A percentile compares a stretch with the other conserved stretches of the same genome.
Conservation (phyloP, 2,329 filamentous ascomycete genomes). For the Immersiporthe knoxdaviesiana region DNA sequence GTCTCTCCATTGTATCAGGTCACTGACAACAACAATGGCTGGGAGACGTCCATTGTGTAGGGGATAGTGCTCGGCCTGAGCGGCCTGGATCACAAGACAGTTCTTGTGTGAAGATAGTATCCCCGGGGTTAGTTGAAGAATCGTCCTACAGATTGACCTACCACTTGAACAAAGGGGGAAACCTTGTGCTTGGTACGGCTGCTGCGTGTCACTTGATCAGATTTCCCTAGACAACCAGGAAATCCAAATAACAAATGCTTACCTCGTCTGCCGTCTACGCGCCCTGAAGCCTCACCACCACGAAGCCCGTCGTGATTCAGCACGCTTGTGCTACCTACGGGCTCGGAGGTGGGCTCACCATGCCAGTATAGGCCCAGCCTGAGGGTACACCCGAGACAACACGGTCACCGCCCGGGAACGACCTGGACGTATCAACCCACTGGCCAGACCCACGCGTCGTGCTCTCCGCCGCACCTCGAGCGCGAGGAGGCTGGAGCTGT, state of each 20-base stretch:
- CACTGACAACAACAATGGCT: background rate
- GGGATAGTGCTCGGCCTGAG: background rate
- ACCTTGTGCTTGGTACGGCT: background rate
- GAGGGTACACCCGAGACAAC: background rate
- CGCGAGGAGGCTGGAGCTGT: background rate
- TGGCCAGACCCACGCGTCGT: background rate
- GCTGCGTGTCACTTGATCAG: background rate
- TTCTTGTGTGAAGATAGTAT: background rate
- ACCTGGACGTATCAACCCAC: slow-evolving; percentile 4
- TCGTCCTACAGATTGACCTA: background rate
- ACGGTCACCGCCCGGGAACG: background rate
- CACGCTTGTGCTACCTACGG: background rate
- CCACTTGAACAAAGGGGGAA: background rate
- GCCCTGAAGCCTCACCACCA: background rate
- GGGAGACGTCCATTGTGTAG: background rate
- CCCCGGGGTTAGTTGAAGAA: background rate
- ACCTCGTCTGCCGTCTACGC: background rate
- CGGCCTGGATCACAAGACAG: background rate
- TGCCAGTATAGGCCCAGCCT: slow-evolving; percentile 4
- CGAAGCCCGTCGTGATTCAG: no score
- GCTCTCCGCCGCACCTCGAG: background rate
- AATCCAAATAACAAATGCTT: no score
- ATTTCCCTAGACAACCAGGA: background rate
- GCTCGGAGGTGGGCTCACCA: background rate
- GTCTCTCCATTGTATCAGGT: slow-evolving; percentile 3